Percentiles rank a stretch among this genome's conserved stretches.
Evolutionary conservation across 1,284 basidiomycete genomes (phyloP).

Genomic region (Austropuccinia psidii): DNA sequence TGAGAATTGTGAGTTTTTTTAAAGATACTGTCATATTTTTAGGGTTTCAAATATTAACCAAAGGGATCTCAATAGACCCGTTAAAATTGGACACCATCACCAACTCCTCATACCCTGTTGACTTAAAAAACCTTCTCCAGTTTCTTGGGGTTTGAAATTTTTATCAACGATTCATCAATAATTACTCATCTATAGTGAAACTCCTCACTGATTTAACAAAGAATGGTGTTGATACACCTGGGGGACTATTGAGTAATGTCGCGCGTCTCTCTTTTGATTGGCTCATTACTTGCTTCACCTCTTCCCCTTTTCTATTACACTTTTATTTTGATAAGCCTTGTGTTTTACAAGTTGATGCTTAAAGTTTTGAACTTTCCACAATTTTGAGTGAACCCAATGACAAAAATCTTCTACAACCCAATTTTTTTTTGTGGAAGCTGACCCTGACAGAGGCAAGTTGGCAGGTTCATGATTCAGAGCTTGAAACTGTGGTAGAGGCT

Average conservation of each 20-base stretch:
- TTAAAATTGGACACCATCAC: background rate
- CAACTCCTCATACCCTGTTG: background rate
- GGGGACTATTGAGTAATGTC: background rate
- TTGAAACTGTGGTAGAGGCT: no score
- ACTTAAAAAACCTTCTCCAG: background rate
- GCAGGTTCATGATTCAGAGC: background rate
- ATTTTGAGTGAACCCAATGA: conserved; percentile 15
- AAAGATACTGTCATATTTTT: background rate
- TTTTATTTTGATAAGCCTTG: background rate
- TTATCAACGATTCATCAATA: background rate
- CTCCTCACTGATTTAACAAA: background rate
- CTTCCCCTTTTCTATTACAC: background rate
- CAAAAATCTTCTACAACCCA: conserved; percentile 9
- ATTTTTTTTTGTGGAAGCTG: background rate
- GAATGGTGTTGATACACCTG: background rate
- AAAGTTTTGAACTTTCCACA: no score
- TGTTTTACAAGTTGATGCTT: conserved; percentile 43
- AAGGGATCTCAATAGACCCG: background rate
- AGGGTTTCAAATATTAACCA: background rate
- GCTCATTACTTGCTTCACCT: background rate
- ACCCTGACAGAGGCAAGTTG: background rate
- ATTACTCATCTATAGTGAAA: background rate
- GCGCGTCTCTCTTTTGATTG: background rate
- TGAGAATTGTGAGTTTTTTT: background rate
- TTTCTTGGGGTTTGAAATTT: background rate